Evolutionary conservation across 1,139 yeast species (phyloP).

Genomic region (Blastobotrys persicus): DNA sequence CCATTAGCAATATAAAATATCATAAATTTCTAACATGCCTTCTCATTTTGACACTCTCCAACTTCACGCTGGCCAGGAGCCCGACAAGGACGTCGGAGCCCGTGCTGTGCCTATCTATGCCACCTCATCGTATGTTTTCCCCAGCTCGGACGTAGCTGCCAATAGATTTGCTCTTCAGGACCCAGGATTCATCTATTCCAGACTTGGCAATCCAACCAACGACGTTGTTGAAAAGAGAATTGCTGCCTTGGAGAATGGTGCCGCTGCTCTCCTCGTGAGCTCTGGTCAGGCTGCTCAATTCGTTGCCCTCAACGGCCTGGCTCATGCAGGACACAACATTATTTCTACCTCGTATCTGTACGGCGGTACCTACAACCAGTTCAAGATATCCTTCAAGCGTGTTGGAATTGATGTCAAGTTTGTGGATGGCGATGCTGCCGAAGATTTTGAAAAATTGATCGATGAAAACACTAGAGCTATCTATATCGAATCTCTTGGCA

Average conservation of each 20-base stretch:
- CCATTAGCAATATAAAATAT: no score
- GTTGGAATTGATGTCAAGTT: constrained; percentile 82
- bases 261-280: constrained; percentile 83
- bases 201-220: constrained; percentile 90
- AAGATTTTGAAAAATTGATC: constrained; percentile 66
- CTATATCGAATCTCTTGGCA: constrained; percentile 88
- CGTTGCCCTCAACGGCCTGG: constrained; percentile 77
- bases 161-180: constrained; percentile 80
- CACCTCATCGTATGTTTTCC: constrained; percentile 71
- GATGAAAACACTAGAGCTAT: constrained; percentile 88
- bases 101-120: constrained; percentile 89
- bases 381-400: constrained; percentile 77
- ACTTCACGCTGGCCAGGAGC: constrained; percentile 80
- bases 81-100: constrained; percentile 57
- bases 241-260: constrained; percentile 91
- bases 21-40: no score
- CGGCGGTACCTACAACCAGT: constrained; percentile 96
- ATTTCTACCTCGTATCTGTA: constrained; percentile 84
- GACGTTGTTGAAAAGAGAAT: constrained; percentile 88
- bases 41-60: constrained; percentile 83
- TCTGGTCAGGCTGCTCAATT: constrained; percentile 97
- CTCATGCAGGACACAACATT: constrained; percentile 86
- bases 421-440: constrained; percentile 72
- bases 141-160: constrained; percentile 88
- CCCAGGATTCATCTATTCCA: constrained; percentile 81